Percentiles rank a stretch among this genome's conserved stretches.
Evolutionary conservation across 169 alveolate species (phyloP).

Genomic region (Theileria sp.): DNA sequence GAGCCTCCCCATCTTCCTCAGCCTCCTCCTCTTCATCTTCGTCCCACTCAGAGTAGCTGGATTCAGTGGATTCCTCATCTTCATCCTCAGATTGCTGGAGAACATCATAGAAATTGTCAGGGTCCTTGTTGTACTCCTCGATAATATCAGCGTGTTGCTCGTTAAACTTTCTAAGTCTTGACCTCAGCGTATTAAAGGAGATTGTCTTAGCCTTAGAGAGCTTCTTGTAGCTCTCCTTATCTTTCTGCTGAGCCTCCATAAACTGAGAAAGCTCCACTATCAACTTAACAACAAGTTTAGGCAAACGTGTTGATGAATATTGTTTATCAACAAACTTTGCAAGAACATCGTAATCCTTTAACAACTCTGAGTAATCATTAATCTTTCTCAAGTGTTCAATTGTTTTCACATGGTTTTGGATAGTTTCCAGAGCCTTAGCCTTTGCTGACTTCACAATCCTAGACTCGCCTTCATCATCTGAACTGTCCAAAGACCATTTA

Average conservation of each 20-base stretch:
- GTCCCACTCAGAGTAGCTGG: conserved; percentile 18
- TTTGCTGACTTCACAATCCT: conserved; percentile 80
- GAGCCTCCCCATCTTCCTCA: conserved; percentile 23
- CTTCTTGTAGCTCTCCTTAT: conserved; percentile 72
- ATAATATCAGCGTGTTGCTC: conserved; percentile 74
- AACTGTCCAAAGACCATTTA: conserved; percentile 77
- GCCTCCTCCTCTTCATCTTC: conserved; percentile 25
- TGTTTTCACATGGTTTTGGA: conserved; percentile 67
- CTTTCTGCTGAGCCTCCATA: conserved; percentile 76
- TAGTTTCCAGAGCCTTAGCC: conserved; percentile 78
- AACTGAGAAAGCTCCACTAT: conserved; percentile 73
- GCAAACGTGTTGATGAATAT: conserved; percentile 63
- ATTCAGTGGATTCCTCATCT: conserved; percentile 66
- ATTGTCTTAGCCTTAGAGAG: conserved; percentile 80
- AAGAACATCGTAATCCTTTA: conserved; percentile 79
- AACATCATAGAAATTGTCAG: conserved; percentile 70
- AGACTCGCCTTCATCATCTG: conserved; percentile 80
- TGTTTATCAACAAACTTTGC: conserved; percentile 76
- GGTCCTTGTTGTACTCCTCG: conserved; percentile 77
- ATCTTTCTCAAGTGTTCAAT: conserved; percentile 74
- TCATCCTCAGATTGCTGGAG: conserved; percentile 59
- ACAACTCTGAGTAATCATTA: conserved; percentile 72
- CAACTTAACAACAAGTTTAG: conserved; percentile 69
- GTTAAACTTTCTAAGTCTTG: conserved; percentile 79
- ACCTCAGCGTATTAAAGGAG: conserved; percentile 77